A percentile compares a stretch with the other conserved stretches of the same genome.
Conservation (phyloP, 257 asterid genomes). For the Ophiorrhiza pumila region DNA sequence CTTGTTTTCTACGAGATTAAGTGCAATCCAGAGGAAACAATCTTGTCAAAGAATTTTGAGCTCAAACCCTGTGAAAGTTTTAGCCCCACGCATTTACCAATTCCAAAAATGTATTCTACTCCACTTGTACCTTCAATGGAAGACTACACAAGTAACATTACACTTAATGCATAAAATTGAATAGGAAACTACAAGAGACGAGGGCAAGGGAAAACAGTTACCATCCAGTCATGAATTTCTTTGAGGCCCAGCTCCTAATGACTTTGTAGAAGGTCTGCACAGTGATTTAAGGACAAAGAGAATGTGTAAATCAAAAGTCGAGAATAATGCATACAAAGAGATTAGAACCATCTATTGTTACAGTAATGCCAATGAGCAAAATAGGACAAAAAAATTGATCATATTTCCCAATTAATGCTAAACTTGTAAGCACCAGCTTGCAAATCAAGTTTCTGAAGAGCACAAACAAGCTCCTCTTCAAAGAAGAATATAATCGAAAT, state of each 20-base stretch:
- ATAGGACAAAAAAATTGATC: neutral
- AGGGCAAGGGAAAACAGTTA: slow-evolving; percentile 13
- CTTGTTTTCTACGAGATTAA: neutral
- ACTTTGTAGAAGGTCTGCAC: slow-evolving; percentile 87
- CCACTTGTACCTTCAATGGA: neutral
- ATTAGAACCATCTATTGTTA: neutral
- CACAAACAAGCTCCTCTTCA: neutral
- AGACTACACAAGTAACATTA: neutral
- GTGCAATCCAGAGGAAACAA: neutral
- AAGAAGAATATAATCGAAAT: neutral
- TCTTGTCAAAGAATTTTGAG: neutral
- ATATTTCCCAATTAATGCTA: neutral
- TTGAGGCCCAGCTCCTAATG: slow-evolving; percentile 95
- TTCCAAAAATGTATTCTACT: neutral
- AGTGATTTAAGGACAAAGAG: slow-evolving; percentile 24
- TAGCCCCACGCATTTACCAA: neutral
- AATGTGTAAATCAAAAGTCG: slow-evolving; percentile 12
- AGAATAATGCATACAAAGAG: neutral
- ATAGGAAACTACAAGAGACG: neutral
- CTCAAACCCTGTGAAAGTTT: neutral
- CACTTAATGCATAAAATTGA: neutral
- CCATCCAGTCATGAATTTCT: slow-evolving; percentile 99
- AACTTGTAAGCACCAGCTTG: neutral
- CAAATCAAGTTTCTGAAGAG: neutral
- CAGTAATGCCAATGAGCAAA: neutral